These are phyloP conservation scores for Mycena capillaripes DNA, from an alignment of 768 basidiomycete species.

Conservation along the genomic window DNA sequence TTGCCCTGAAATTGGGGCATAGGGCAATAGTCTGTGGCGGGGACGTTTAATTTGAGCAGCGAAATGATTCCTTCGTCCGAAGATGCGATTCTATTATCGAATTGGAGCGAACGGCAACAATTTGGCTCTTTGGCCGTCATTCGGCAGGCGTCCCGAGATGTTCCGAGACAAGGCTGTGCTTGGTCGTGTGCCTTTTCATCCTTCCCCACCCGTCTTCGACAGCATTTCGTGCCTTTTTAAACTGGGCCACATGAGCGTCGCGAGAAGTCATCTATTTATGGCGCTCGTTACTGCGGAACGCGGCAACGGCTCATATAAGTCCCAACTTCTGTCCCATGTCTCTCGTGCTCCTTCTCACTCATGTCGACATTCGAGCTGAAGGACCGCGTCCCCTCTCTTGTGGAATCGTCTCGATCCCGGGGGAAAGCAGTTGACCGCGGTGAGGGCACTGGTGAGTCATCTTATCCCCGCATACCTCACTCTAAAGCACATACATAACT, in stretches of 20 bases:
- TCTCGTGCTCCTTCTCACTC: neutral
- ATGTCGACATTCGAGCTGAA: slow-evolving; percentile 25
- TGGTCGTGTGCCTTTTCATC: no score
- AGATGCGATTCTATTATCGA: no score
- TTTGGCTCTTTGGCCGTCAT: no score
- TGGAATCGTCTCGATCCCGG: slow-evolving; percentile 16
- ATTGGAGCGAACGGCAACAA: no score
- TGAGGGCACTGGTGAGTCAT: neutral
- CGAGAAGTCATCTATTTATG: neutral
- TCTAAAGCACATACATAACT: neutral
- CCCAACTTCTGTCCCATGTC: neutral
- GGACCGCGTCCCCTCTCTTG: slow-evolving; percentile 8
- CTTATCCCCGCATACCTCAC: neutral
- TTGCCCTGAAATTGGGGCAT: no score
- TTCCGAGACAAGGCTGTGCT: no score
- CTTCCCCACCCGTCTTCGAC: neutral
- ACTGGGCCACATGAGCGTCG: neutral
- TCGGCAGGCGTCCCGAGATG: no score
- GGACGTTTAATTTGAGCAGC: no score
- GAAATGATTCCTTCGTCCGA: no score
- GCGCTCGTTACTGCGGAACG: slow-evolving; percentile 13
- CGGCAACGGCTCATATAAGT: slow-evolving; percentile 22
- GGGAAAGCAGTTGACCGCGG: slow-evolving; percentile 24
- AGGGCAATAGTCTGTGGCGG: no score
- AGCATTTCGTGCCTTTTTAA: neutral